Percentiles rank a stretch among this genome's conserved stretches.
phyloP scores from a whole-genome alignment of 179 eudicot genomes.

The Silene noctiflora region DNA sequence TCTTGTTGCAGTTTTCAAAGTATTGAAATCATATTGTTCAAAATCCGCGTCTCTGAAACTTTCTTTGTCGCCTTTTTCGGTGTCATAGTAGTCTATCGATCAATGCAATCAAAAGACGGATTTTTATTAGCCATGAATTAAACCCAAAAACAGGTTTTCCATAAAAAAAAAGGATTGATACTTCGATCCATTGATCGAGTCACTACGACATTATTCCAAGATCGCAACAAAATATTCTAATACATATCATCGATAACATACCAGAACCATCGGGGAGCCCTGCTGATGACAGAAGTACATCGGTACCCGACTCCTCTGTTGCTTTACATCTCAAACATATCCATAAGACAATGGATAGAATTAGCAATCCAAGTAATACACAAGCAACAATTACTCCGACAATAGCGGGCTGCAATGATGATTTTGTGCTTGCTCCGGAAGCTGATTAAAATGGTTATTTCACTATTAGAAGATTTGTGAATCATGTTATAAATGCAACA shows the following conservation, averaged over 20 bases:
- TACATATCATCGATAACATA: neutral
- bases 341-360: neutral
- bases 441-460: no score
- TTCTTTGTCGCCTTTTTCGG: neutral
- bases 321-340: neutral
- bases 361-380: neutral
- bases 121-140: no score
- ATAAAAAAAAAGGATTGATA: no score
- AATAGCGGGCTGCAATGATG: neutral
- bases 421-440: neutral
- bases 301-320: neutral
- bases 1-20: constrained; percentile 21
- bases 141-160: no score
- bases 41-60: constrained; percentile 19
- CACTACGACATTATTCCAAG: no score
- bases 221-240: no score
- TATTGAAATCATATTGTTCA: constrained; percentile 29
- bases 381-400: constrained; percentile 11
- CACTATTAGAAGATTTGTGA: no score
- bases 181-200: no score
- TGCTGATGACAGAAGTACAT: neutral
- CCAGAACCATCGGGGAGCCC: neutral
- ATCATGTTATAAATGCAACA: no score
- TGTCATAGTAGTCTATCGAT: no score
- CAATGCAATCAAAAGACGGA: no score